Evolutionary conservation across 139 green algal genomes (phyloP).

Genomic region (Gonium pectorale): DNA sequence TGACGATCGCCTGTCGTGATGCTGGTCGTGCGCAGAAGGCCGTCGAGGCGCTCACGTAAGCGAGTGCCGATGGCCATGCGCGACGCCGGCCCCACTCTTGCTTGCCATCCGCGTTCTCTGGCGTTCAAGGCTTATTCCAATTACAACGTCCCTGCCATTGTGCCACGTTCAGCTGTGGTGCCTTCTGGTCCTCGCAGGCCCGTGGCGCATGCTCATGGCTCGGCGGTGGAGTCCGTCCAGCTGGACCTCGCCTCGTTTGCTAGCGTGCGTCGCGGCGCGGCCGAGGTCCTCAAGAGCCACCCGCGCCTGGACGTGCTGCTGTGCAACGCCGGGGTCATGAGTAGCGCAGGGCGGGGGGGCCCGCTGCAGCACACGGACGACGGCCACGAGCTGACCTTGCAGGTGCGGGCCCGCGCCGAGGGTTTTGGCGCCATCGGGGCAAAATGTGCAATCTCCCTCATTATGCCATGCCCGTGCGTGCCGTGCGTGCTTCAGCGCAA

Average conservation of each 20-base stretch:
- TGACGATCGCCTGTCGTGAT: conserved; percentile 28
- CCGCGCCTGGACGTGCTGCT: conserved; percentile 19
- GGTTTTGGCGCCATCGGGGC: not conserved
- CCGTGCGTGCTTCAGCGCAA: too few species aligned
- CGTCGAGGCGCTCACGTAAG: conserved; percentile 26
- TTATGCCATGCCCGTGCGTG: too few species aligned
- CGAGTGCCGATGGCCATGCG: not conserved
- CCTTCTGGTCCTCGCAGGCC: not conserved
- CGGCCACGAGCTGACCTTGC: conserved; percentile 4
- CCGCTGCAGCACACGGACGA: not conserved
- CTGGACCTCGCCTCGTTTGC: not conserved
- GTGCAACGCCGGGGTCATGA: conserved; percentile 11
- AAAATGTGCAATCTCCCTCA: not conserved
- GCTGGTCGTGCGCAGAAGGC: not conserved
- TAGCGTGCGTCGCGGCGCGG: conserved; percentile 3
- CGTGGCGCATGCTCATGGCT: not conserved
- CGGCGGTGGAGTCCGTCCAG: not conserved
- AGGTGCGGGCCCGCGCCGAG: not conserved
- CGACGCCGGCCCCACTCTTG: not conserved
- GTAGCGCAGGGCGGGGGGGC: too few species aligned
- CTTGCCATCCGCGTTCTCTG: not conserved
- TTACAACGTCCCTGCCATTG: not conserved
- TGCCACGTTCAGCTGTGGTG: not conserved
- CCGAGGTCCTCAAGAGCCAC: not conserved
- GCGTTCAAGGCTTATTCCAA: not conserved